These are phyloP conservation scores for Silene conica DNA, from an alignment of 148 eudicot species.

Conservation along the genomic window DNA sequence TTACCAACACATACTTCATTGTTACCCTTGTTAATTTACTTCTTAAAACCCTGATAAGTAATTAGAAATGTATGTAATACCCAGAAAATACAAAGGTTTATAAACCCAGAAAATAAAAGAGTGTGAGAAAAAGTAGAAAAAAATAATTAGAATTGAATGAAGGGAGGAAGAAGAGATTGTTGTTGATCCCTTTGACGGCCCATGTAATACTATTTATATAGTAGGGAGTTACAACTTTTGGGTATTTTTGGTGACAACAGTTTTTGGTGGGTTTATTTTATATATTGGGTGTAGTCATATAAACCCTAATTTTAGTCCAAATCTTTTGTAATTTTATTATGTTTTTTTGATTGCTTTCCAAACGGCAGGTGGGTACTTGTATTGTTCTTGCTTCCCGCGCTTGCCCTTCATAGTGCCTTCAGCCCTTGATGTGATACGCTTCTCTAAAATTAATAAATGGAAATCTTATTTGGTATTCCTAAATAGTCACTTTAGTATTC, in stretches of 20 bases:
- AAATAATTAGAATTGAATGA: no score
- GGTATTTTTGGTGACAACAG: neutral
- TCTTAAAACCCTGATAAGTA: neutral
- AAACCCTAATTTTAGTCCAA: neutral
- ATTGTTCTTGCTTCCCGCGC: neutral
- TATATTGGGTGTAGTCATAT: neutral
- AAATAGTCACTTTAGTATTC: no score
- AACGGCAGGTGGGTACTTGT: neutral
- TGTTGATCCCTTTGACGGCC: neutral
- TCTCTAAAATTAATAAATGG: neutral
- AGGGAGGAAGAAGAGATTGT: no score
- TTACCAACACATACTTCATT: constrained; percentile 89
- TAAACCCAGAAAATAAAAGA: neutral
- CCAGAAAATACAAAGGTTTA: neutral
- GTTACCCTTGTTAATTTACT: constrained; percentile 4
- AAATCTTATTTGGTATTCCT: no score
- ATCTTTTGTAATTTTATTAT: no score
- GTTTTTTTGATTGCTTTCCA: neutral
- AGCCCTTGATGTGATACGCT: neutral
- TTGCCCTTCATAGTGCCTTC: no score
- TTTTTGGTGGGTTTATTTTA: neutral
- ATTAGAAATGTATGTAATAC: neutral
- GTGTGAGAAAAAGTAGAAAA: neutral
- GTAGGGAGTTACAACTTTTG: no score
- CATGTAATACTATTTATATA: no score